Conservation (phyloP, 208 protist species). For the Trypanosoma rangeli region DNA sequence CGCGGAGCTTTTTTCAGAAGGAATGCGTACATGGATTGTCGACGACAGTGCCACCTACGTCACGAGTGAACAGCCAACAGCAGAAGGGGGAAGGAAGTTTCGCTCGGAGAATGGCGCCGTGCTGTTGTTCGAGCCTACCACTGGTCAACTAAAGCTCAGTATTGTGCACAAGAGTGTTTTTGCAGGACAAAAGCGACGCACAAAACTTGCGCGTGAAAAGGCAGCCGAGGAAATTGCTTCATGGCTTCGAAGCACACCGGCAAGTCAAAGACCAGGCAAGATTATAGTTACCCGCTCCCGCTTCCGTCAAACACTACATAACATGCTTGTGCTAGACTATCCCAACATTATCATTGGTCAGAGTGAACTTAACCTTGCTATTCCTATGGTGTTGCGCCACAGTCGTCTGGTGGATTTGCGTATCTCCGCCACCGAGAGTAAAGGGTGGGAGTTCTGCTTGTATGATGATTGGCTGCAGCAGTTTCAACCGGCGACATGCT, state of each 20-base stretch:
- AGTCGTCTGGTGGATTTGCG: constrained; percentile 99
- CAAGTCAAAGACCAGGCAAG: constrained; percentile 99
- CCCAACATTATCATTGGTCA: constrained; percentile 99
- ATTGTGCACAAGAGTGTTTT: constrained; percentile 99
- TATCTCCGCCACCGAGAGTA: constrained; percentile 98
- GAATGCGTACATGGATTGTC: constrained; percentile 99
- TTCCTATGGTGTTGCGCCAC: constrained; percentile 98
- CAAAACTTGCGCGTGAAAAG: constrained; percentile 99
- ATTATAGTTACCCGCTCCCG: constrained; percentile 99
- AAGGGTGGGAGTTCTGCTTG: constrained; percentile 99
- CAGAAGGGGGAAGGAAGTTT: constrained; percentile 98
- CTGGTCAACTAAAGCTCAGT: constrained; percentile 99
- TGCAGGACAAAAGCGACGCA: constrained; percentile 99
- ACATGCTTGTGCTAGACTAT: constrained; percentile 98
- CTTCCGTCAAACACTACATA: constrained; percentile 92
- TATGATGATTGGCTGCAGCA: constrained; percentile 99
- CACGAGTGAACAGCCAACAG: constrained; percentile 99
- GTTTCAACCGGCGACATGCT: constrained; percentile 98
- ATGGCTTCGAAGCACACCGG: constrained; percentile 98
- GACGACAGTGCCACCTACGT: constrained; percentile 99
- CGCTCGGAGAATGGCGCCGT: constrained; percentile 98
- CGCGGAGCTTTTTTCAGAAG: constrained; percentile 99
- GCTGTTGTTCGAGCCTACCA: constrained; percentile 99
- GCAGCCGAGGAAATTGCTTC: constrained; percentile 99
- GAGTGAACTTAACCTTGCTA: constrained; percentile 98